Base-by-base conservation (phyloP, 495 filamentous ascomycete genomes). In the Glarea lozoyensis region DNA sequence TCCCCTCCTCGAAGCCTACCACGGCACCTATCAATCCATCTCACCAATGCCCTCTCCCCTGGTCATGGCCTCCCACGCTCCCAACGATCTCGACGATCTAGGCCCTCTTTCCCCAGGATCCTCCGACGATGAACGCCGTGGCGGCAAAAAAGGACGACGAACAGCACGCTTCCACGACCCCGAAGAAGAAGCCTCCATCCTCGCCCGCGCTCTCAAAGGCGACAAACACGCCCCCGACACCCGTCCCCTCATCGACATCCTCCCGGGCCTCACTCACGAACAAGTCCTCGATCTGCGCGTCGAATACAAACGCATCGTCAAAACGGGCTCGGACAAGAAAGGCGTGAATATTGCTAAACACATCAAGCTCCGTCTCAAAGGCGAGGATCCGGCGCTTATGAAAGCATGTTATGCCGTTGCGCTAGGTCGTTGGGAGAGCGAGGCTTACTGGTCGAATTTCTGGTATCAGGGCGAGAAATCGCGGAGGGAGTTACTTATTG, bases 391-490 rank as follows among this genome's bases (percentile, higher is more conserved):
- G 4, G 60, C 63, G 41, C 82, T 96, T 43, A 88, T 87, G 62
- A 97, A 97, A 60, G 80, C 83, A 9, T 84, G 78, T 54, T 97
- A 95, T 58, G 84, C 86, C 4, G 88, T 85, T 5, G 90, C 92
- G 9, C 76, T 97, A 0, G 92, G 93, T 2, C 71, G 78, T 34
- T 98, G 87, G 83, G 92, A 96, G 66, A 80, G 76, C 40, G 92
- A 98, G 60, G 89, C 86, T 1, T 96, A 92, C 69, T 98, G 92
- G 87, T 90, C 93, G 34, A 98, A 97, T 55, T 94, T 86, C 63
- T 98, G 89, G 80, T 98, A 97, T 65, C 92, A 97, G 58, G 81
- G 84, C 25, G 81, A 86, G 48, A 86, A 84, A 50, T 84, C 78
- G 2, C 73, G 87, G 2, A 76, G 87, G 15, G 87, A 98, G 59